Evolutionary conservation across 2,329 filamentous ascomycete species (phyloP).

Genomic region (Aspergillus brunneoviolaceus): DNA sequence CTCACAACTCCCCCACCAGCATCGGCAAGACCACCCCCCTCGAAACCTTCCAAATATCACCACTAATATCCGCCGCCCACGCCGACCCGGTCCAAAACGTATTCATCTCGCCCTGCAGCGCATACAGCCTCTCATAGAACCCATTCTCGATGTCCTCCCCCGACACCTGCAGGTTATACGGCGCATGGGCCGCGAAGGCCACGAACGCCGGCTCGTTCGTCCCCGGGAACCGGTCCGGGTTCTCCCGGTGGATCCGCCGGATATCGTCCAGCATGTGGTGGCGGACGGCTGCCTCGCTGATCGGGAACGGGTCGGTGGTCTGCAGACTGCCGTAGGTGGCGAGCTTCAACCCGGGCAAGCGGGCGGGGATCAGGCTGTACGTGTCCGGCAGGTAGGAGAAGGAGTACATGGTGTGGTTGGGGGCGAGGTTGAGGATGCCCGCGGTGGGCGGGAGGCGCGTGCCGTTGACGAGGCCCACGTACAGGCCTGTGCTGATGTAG

Average conservation of each 20-base stretch:
- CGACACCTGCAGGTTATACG: not conserved
- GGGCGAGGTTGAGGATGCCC: not conserved
- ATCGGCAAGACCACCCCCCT: no score
- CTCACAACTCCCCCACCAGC: no score
- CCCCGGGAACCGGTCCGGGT: not conserved
- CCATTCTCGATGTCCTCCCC: not conserved
- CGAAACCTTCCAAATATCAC: no score
- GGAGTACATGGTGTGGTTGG: not conserved
- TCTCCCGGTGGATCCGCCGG: not conserved
- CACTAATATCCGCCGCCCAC: no score
- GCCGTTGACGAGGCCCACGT: not conserved
- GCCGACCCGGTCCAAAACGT: no score
- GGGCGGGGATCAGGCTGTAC: not conserved
- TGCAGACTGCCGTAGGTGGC: not conserved
- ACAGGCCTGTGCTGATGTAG: not conserved
- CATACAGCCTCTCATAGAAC: not conserved
- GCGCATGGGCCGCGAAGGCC: not conserved
- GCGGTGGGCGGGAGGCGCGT: not conserved
- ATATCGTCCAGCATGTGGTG: not conserved
- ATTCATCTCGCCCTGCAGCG: no score
- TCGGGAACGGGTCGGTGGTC: not conserved
- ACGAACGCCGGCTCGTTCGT: not conserved
- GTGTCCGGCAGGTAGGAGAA: not conserved
- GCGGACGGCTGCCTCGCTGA: not conserved
- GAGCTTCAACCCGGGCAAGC: not conserved